Evolutionary conservation across 371 early-diverging fungal genomes (phyloP).

Genomic region (Mucor circinelloides): DNA sequence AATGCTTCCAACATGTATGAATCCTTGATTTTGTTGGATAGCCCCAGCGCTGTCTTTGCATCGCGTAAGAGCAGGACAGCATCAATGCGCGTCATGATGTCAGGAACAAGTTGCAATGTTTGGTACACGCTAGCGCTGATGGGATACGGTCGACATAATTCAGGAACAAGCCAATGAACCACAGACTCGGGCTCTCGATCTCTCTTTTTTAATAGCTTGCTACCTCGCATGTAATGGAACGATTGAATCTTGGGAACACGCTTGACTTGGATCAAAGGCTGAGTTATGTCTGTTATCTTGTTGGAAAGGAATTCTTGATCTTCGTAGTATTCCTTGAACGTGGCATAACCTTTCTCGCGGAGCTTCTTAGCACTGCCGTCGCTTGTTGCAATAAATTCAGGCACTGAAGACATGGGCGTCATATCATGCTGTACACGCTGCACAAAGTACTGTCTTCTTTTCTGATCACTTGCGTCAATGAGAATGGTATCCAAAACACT

Average conservation of each 20-base stretch:
- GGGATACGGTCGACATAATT: conserved; percentile 49
- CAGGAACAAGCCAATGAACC: conserved; percentile 54
- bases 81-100: conserved; percentile 67
- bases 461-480: conserved; percentile 52
- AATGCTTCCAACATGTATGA: conserved; percentile 68
- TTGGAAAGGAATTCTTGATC: neutral
- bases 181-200: conserved; percentile 30
- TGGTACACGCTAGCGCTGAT: conserved; percentile 56
- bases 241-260: neutral
- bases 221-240: neutral
- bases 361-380: neutral
- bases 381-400: conserved; percentile 8
- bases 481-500: conserved; percentile 40
- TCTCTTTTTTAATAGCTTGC: conserved; percentile 12
- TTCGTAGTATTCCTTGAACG: conserved; percentile 56
- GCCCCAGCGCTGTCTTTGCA: conserved; percentile 42
- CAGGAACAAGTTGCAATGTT: conserved; percentile 59
- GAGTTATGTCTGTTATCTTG: conserved; percentile 32
- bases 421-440: conserved; percentile 38
- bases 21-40: conserved; percentile 22
- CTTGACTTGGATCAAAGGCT: conserved; percentile 48
- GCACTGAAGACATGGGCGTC: conserved; percentile 35
- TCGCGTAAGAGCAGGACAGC: conserved; percentile 60
- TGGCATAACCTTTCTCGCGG: conserved; percentile 39
- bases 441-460: conserved; percentile 54